Evolutionary conservation across 352 stramenopile species (phyloP).

Genomic region (Peronospora farinosa): DNA sequence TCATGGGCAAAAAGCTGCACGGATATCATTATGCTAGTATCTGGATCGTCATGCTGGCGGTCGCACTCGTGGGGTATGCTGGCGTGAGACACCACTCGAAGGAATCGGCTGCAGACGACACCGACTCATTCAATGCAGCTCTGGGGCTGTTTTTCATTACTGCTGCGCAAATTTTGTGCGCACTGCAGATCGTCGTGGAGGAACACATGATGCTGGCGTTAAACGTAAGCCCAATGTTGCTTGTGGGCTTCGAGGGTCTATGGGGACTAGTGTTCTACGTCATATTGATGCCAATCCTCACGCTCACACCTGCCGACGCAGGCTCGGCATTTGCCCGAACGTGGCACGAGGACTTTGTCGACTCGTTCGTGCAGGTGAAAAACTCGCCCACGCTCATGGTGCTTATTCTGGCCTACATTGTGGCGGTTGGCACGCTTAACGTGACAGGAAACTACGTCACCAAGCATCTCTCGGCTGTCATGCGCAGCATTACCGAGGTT

Average conservation of each 20-base stretch:
- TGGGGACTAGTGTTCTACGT: constrained; percentile 84
- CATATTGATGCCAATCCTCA: constrained; percentile 59
- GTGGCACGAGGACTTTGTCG: constrained; percentile 78
- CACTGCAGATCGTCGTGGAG: constrained; percentile 86
- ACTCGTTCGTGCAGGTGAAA: constrained; percentile 68
- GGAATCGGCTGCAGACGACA: constrained; percentile 11
- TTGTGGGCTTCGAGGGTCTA: constrained; percentile 82
- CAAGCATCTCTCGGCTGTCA: constrained; percentile 78
- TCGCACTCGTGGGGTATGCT: constrained; percentile 65
- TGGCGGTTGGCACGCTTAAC: constrained; percentile 75
- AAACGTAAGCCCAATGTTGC: constrained; percentile 80
- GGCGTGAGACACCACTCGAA: constrained; percentile 36
- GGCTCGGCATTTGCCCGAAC: constrained; percentile 56
- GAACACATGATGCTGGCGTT: constrained; percentile 82
- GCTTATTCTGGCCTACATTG: constrained; percentile 57
- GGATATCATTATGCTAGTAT: constrained; percentile 86
- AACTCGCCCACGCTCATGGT: constrained; percentile 56
- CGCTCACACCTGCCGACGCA: constrained; percentile 37
- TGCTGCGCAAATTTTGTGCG: constrained; percentile 69
- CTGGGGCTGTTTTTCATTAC: constrained; percentile 78
- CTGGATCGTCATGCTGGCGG: constrained; percentile 57
- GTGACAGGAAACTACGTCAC: constrained; percentile 82
- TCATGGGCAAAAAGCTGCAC: constrained; percentile 80
- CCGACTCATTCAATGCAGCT: constrained; percentile 40
- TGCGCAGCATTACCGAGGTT: constrained; percentile 78